Evolutionary conservation across 176 grass and related monocot species (phyloP).

Genomic region (Avena sativa): DNA sequence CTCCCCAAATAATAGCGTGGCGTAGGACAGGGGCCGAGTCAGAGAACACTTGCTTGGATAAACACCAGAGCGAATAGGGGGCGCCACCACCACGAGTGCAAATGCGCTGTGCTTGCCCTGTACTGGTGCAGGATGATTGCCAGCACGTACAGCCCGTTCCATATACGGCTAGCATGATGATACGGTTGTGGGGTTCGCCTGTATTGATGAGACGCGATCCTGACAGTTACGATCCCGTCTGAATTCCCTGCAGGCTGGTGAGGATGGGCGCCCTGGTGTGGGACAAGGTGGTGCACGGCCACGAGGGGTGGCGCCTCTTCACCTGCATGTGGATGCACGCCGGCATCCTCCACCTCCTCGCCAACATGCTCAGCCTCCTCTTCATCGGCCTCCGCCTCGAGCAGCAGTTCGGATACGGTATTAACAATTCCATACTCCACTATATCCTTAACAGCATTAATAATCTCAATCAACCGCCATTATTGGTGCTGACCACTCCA

Average conservation of each 20-base stretch:
- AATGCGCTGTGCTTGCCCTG: conserved; percentile 8
- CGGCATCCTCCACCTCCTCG: conserved; percentile 76
- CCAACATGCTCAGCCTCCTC: conserved; percentile 91
- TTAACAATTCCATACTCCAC: too few species aligned
- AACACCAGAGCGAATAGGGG: background rate
- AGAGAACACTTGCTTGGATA: background rate
- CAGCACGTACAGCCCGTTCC: background rate
- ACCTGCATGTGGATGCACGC: conserved; percentile 92
- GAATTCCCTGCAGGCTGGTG: conserved; percentile 54
- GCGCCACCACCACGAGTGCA: conserved; percentile 7
- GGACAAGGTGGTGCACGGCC: conserved; percentile 77
- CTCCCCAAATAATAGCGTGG: background rate
- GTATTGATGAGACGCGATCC: conserved; percentile 9
- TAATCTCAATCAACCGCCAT: too few species aligned
- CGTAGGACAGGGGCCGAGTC: background rate
- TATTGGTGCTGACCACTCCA: too few species aligned
- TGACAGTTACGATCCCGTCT: background rate
- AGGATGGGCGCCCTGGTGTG: conserved; percentile 91
- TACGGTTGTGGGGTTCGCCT: background rate
- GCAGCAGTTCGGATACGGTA: conserved; percentile 84
- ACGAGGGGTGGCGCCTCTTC: conserved; percentile 83
- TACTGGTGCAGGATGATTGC: background rate
- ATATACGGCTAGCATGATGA: background rate
- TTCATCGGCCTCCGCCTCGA: conserved; percentile 93
- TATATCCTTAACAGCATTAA: too few species aligned